A percentile compares a stretch with the other conserved stretches of the same genome.
phyloP scores from a whole-genome alignment of 441 rosid species.

The Syzygium malaccense region DNA sequence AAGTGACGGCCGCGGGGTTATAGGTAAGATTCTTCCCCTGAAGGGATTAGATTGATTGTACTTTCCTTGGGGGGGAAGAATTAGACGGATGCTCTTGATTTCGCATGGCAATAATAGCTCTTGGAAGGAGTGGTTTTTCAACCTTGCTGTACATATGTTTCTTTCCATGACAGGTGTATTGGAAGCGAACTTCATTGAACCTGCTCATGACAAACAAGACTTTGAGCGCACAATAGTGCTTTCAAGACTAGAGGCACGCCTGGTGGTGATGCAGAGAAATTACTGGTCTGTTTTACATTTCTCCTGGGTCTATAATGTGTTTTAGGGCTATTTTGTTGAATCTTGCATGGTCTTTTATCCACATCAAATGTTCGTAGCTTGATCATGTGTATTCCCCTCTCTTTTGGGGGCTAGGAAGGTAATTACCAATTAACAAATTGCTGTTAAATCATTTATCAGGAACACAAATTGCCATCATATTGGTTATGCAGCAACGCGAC shows the following conservation, averaged over 20 bases:
- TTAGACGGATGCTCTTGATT: neutral
- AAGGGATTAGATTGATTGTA: neutral
- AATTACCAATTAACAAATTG: neutral
- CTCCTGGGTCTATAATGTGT: neutral
- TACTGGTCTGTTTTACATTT: constrained; percentile 10
- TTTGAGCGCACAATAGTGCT: constrained; percentile 22
- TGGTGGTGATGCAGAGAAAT: constrained; percentile 14
- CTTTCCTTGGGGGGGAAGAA: neutral
- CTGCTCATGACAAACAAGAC: constrained; percentile 25
- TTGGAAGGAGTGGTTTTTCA: neutral
- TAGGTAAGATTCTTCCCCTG: constrained; percentile 11
- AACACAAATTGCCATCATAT: neutral
- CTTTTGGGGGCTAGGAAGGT: neutral
- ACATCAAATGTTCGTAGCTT: neutral
- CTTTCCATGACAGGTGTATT: constrained; percentile 12
- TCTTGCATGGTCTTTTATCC: neutral
- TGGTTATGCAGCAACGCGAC: neutral
- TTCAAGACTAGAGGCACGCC: constrained; percentile 18
- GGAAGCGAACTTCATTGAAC: constrained; percentile 23
- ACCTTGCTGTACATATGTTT: neutral
- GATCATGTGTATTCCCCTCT: neutral
- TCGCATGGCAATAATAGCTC: neutral
- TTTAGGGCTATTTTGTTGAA: neutral
- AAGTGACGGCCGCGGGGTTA: constrained; percentile 15
- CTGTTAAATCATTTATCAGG: neutral